Base-by-base conservation (phyloP, 2,329 filamentous ascomycete genomes). In the Onygenales sp. region DNA sequence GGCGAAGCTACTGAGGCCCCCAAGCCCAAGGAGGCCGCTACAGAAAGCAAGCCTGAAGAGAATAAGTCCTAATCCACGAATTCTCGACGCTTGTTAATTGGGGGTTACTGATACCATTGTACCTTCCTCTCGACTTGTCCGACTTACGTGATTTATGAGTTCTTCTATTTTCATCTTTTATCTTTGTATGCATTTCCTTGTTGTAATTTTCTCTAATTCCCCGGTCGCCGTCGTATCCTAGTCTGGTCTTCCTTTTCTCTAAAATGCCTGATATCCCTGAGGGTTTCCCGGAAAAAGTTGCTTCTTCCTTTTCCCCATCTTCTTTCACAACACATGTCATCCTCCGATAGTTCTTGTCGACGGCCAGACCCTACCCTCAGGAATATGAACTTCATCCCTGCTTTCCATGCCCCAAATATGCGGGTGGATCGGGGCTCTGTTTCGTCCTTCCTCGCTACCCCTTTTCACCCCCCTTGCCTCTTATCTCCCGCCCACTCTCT, bases 11-110 rank as follows among this genome's bases (percentile, higher is more conserved):
- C 55, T 51, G 75, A 78, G 56, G 64, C 72, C 53, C 55, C 67
- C 54, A 77, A 77, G 67, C 72, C 66, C 57, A 65, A 72, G 63
- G 72, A 72, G 63, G 63, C 64, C 55, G 65, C 64, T 45, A 68
- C 77, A 42, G 60, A 65, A 43, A 57, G 57, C 17, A 56, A 63
- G 17, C 67, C 68, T 33, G 68, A 71, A 55, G 71, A 72, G 42
- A 69, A 63, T 33, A 59, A 60, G 39, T 56, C 57, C 43, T 59
- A 58, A 55, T 55, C 50, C 50, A 36, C 42, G 46, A 41, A 49
- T 49, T 43, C 39, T 50, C 41, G 50, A 39, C 38, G 42, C 43
- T 36, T 52, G 49, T 54, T 43, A 48, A 53, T 51, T 35, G 45
- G 45, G 31, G 33, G 31, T 41, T 41, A 41, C 11, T 45, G 43